Evolutionary conservation across 139 green algal genomes (phyloP), one percentile per base, ranked within the genome.

Genomic region (Chlamydomonas urium): DNA sequence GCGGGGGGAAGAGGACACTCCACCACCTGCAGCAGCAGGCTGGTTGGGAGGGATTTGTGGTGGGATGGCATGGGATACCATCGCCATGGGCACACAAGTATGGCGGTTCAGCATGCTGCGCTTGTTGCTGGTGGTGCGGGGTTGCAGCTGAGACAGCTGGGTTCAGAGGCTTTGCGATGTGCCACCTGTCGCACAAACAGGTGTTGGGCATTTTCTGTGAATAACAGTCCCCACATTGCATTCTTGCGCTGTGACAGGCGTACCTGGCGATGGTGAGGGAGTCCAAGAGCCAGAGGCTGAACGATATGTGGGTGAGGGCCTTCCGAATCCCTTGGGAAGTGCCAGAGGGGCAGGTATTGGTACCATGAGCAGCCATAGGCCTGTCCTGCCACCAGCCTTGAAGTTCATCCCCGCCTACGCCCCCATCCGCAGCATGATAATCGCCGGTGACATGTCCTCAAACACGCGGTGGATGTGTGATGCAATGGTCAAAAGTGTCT

Each of bases 201-300:
- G 32, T 45, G 8, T 42, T 32, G 32, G 19, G 6, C 37, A 38
- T 67, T 23, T 32, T 14, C 36, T 33, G 26, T 34, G 31, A 32
- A 62, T n/a, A n/a, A n/a, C n/a, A n/a, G n/a, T n/a, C n/a, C n/a
- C n/a, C n/a, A n/a, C n/a, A n/a, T 26, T 36, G 3, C 14, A 50
- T 28, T 5, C n/a, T 23, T 29, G 36, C 31, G 1, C 32, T 8
- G 14, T 26, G 28, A 36, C 78, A 84, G 79, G 83, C 73, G 0
- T 98, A 98, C 76, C 74, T 93, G 14, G 66, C 76, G 14, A 71
- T 97, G 73, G 74, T 93, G 10, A 68, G 69, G 26, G 63, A 83
- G n/a, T 63, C 77, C 28, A 85, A 84, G 56, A 89, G 75, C 67
- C 48, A 69, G 48, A 62, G 80, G 4, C 56, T 96, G 42, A 60